phyloP scores from a whole-genome alignment of 1,139 yeast genomes.

The Yamadazyma pseudoaaseri region DNA sequence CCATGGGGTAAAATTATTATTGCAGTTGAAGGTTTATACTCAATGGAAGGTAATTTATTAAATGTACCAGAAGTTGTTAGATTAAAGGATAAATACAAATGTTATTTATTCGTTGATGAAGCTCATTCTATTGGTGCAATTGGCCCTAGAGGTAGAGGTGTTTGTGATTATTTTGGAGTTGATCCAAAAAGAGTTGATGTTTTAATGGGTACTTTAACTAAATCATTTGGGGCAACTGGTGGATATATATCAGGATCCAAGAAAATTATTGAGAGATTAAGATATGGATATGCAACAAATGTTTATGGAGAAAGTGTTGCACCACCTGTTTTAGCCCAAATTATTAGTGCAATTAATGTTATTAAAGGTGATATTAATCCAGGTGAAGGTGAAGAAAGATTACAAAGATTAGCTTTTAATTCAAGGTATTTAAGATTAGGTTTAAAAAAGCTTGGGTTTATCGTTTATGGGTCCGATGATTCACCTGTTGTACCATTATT shows the following conservation, averaged over 20 bases:
- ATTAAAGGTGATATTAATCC: conserved; percentile 83
- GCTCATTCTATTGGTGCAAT: conserved; percentile 98
- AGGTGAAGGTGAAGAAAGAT: conserved; percentile 89
- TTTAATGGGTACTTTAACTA: conserved; percentile 96
- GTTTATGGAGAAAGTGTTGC: conserved; percentile 82
- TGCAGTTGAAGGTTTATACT: conserved; percentile 93
- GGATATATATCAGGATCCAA: conserved; percentile 86
- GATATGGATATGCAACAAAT: conserved; percentile 71
- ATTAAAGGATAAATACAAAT: conserved; percentile 81
- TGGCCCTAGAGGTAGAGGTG: conserved; percentile 92
- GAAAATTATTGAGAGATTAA: conserved; percentile 67
- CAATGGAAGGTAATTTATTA: conserved; percentile 97
- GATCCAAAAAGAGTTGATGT: conserved; percentile 76
- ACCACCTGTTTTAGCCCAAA: conserved; percentile 90
- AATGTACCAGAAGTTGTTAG: conserved; percentile 77
- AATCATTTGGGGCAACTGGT: conserved; percentile 98
- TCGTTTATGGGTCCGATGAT: conserved; percentile 92
- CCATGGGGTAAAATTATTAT: conserved; percentile 96
- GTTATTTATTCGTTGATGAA: conserved; percentile 90
- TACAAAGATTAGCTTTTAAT: conserved; percentile 92
- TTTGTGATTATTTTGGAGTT: conserved; percentile 87
- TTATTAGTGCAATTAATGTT: conserved; percentile 73
- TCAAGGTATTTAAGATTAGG: conserved; percentile 91
- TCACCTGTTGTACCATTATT: conserved; percentile 93
- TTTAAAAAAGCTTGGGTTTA: conserved; percentile 86